Evolutionary conservation across 495 filamentous ascomycete species (phyloP).

Genomic region (Thermothielavioides terrestris): DNA sequence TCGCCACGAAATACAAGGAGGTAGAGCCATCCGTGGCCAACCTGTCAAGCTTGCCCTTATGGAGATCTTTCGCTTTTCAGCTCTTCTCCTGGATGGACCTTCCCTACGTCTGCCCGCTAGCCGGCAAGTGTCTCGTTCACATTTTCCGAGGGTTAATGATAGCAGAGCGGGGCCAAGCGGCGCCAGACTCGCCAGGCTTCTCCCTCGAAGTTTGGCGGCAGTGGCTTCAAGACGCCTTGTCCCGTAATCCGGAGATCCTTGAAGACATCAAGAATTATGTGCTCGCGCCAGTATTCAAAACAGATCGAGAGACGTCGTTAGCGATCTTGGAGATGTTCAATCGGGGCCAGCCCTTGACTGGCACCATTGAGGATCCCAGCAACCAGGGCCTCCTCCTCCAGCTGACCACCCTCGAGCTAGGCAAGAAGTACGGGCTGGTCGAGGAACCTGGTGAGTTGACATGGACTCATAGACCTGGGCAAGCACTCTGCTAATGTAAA

Average conservation of each 20-base stretch:
- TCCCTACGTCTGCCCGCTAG: constrained; percentile 53
- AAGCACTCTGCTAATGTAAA: background rate
- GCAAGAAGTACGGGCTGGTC: constrained; percentile 70
- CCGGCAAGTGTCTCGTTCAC: constrained; percentile 55
- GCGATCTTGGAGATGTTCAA: constrained; percentile 45
- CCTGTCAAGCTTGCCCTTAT: constrained; percentile 18
- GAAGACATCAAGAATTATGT: constrained; percentile 64
- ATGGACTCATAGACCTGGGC: too few relatives aligned
- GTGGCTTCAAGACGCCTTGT: constrained; percentile 40
- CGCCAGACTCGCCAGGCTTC: constrained; percentile 14
- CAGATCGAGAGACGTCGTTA: constrained; percentile 45
- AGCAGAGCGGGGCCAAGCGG: constrained; percentile 25
- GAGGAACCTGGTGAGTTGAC: constrained; percentile 58
- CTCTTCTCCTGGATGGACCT: constrained; percentile 54
- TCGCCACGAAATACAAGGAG: constrained; percentile 29
- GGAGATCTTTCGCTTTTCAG: constrained; percentile 38
- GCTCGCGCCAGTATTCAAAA: constrained; percentile 61
- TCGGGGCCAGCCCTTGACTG: constrained; percentile 28
- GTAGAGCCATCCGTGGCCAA: constrained; percentile 19
- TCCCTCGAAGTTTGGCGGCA: constrained; percentile 38
- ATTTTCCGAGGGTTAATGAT: constrained; percentile 39
- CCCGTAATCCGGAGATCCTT: constrained; percentile 45
- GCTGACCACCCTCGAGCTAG: constrained; percentile 62
- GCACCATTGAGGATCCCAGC: constrained; percentile 36
- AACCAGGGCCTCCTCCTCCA: constrained; percentile 50